Evolutionary conservation across 2,329 filamentous ascomycete genomes (phyloP).

Genomic region (Claviceps arundinis): DNA sequence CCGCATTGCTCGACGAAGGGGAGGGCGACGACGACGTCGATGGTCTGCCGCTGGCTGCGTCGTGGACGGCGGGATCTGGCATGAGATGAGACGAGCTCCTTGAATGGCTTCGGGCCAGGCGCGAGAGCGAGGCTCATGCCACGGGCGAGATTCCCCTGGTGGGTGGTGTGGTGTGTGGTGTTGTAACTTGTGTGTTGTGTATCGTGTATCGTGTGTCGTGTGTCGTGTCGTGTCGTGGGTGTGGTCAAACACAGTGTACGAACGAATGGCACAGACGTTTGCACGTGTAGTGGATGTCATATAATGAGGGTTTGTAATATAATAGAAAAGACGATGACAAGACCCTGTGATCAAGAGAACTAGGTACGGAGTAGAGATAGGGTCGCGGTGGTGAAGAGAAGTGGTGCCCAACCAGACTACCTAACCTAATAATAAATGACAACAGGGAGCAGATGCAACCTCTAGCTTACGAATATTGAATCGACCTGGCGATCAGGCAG

Average conservation of each 20-base stretch:
- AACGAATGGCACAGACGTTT: no score
- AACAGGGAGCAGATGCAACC: background rate
- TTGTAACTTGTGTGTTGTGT: no score
- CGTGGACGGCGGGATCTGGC: constrained; percentile 8
- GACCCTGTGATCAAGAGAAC: no score
- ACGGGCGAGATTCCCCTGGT: no score
- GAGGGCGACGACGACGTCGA: constrained; percentile 11
- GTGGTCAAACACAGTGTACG: no score
- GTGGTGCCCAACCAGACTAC: background rate
- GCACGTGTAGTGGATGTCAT: no score
- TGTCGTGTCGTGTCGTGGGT: no score
- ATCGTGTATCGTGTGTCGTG: no score
- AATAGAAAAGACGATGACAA: no score
- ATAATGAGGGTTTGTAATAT: no score
- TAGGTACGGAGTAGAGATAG: background rate
- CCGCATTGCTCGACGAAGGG: constrained; percentile 5
- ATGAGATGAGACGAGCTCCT: constrained; percentile 11
- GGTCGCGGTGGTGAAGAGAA: background rate
- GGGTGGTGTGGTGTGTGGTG: no score
- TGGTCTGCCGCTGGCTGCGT: constrained; percentile 9
- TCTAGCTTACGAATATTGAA: background rate
- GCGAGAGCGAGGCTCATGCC: constrained; percentile 4
- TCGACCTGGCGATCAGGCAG: constrained; percentile 1
- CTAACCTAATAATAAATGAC: background rate
- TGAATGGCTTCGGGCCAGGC: constrained; percentile 5